Base-by-base conservation (phyloP, 257 asterid genomes). In the Solanum ossicruentum region DNA sequence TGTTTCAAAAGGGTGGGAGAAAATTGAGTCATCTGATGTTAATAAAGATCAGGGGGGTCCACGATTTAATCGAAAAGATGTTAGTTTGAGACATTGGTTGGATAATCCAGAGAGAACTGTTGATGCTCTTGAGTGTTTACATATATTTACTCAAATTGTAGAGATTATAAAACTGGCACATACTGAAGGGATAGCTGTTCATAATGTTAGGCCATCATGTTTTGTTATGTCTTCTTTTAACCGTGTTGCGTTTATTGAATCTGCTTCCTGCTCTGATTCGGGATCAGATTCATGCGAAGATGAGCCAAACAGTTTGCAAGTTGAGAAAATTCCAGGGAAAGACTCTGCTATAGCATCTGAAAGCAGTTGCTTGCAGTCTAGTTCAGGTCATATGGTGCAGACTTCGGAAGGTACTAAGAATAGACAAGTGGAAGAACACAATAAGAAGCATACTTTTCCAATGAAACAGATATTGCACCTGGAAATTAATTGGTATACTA, bases 11-110 rank as follows among this genome's bases (percentile, higher is more conserved):
- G 92, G 70, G 71, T 86, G 93, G 89, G 97, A 91, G 36, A 84
- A 89, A 81, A 65, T 78, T 56, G 75, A 23, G 43, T 85, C 86
- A 88, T 71, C 91, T 82, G 87, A 83, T 39, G 58, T 77, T 12
- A 87, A 70, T 87, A 86, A 88, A 80, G 54, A 85, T 56, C 90
- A 88, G 47, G 51, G 88, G 58, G 13, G 20, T 39, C n/a, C 79
- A 83, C 4, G 72, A 89, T 84, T 63, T 85, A 75, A 58, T 80
- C 85, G 89, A 71, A 86, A 86, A 73, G 97, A 95, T 49, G 91
- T 92, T 69, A 95, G 98, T 84, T 84, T 96, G 89, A 91, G 99
- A 73, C 97, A 95, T 85, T 97, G 98, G 99, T 86, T 97, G 92
- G 98, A 97, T 88, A 89, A 92, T 82, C 91, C 96, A 10, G 98